phyloP scores from a whole-genome alignment of 1,284 basidiomycete species.

The Takashimella tepidaria region DNA sequence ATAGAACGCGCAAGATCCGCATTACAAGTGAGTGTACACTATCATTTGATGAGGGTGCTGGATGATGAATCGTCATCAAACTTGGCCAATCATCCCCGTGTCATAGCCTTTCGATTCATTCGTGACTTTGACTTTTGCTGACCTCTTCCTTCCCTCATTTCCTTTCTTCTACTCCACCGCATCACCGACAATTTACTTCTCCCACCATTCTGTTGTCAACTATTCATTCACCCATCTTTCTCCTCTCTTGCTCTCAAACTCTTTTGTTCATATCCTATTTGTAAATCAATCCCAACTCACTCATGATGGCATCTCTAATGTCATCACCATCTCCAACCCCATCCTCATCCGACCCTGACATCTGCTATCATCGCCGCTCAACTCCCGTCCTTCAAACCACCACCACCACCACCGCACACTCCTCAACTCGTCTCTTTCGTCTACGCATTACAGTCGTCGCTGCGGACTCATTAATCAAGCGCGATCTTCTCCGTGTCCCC shows the following conservation, averaged over 20 bases:
- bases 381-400: too few species aligned
- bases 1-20: constrained; percentile 27
- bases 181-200: neutral
- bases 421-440: neutral
- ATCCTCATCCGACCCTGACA: neutral
- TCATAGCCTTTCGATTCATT: too few species aligned
- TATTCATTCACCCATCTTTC: neutral
- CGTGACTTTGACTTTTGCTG: too few species aligned
- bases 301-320: too few species aligned
- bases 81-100: too few species aligned
- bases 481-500: constrained; percentile 84
- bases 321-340: neutral
- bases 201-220: neutral
- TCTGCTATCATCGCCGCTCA: neutral
- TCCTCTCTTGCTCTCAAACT: neutral
- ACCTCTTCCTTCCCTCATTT: neutral
- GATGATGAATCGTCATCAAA: constrained; percentile 8
- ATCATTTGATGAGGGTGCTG: too few species aligned
- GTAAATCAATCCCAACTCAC: too few species aligned
- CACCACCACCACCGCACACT: neutral
- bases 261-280: too few species aligned
- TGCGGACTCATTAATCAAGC: constrained; percentile 79
- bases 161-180: neutral
- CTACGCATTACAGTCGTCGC: constrained; percentile 64
- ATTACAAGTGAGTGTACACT: constrained; percentile 25